Conservation (phyloP, 2,329 filamentous ascomycete genomes). For the Venturia nashicola region DNA sequence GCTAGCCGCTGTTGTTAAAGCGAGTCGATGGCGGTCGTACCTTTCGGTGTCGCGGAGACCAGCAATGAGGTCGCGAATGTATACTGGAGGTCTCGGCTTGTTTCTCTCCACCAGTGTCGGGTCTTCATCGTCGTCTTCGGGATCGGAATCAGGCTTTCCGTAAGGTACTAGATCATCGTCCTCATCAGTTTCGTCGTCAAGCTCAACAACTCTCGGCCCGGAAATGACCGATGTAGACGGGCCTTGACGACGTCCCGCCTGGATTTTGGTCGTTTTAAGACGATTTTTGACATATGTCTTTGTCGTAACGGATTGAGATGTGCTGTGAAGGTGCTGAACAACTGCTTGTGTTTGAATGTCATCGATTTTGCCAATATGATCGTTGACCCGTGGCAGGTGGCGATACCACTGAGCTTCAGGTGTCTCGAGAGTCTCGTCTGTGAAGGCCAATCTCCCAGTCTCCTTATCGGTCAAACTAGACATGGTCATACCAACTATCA, state of each 20-base stretch:
- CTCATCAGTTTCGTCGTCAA: conserved; percentile 39
- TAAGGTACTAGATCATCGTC: conserved; percentile 63
- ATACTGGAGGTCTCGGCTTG: conserved; percentile 72
- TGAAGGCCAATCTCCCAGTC: conserved; percentile 67
- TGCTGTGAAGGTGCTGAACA: neutral
- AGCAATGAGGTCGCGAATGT: conserved; percentile 65
- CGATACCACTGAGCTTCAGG: conserved; percentile 68
- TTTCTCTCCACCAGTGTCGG: conserved; percentile 74
- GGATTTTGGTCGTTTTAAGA: neutral
- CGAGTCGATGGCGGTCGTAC: conserved; percentile 73
- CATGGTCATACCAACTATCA: conserved; percentile 69
- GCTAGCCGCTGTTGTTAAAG: conserved; percentile 59
- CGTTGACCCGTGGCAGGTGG: conserved; percentile 47
- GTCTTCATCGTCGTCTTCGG: conserved; percentile 87
- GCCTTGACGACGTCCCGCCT: neutral
- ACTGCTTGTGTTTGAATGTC: conserved; percentile 14
- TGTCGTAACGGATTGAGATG: neutral
- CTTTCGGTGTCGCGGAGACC: conserved; percentile 72
- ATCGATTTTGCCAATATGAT: conserved; percentile 48
- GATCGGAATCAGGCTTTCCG: conserved; percentile 74
- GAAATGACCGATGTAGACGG: conserved; percentile 11
- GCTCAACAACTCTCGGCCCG: conserved; percentile 36
- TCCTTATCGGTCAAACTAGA: conserved; percentile 52
- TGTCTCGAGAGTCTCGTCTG: conserved; percentile 64
- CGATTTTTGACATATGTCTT: neutral